A percentile compares a stretch with the other conserved stretches of the same genome.
phyloP scores from a whole-genome alignment of 108 stramenopile species.

The Skeletonema potamos region DNA sequence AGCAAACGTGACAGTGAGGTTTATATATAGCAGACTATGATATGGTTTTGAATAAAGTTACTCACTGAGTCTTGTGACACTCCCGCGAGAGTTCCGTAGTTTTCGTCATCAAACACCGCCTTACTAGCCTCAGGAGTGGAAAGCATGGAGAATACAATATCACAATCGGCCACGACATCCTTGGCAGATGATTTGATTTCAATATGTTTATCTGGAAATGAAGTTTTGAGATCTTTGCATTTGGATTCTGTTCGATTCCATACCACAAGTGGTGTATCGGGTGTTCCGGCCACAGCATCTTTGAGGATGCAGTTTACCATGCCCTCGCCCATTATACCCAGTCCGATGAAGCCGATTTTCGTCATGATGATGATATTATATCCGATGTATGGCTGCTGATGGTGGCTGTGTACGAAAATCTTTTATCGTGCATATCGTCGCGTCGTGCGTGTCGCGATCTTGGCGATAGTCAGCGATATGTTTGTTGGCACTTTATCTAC shows the following conservation, averaged over 20 bases:
- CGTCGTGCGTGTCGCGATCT: not conserved
- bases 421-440: too few relatives aligned
- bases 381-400: too few relatives aligned
- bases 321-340: conserved; percentile 94
- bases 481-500: not conserved
- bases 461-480: too few relatives aligned
- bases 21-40: too few relatives aligned
- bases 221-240: conserved; percentile 53
- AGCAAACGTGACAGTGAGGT: too few relatives aligned
- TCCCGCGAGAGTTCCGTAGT: conserved; percentile 74
- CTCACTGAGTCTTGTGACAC: too few relatives aligned
- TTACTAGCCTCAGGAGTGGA: conserved; percentile 85
- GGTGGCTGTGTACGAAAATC: too few relatives aligned
- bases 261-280: conserved; percentile 64
- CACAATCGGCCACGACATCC: conserved; percentile 79
- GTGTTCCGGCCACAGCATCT: conserved; percentile 66
- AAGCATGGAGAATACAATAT: conserved; percentile 70
- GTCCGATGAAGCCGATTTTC: conserved; percentile 79
- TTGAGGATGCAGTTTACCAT: conserved; percentile 84
- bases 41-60: too few relatives aligned
- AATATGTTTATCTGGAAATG: conserved; percentile 64
- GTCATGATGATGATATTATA: conserved; percentile 8
- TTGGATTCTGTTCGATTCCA: conserved; percentile 84
- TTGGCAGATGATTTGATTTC: conserved; percentile 62
- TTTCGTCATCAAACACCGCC: conserved; percentile 75